Base-by-base conservation (phyloP, 441 rosid genomes). In the Cnidoscolus chayamansa region DNA sequence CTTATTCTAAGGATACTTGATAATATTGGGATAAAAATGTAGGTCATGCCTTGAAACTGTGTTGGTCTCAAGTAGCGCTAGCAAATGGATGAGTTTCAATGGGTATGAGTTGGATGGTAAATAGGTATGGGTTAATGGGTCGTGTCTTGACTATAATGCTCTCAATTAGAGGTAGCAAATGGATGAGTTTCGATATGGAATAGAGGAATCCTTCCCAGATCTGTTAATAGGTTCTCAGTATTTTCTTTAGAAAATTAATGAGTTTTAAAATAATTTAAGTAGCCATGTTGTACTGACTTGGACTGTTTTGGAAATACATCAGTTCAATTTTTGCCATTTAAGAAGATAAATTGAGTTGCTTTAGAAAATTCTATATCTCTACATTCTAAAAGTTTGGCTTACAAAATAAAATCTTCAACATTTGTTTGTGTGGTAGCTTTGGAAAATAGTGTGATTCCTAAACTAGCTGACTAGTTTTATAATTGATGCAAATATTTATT, bases 201-300 rank as follows among this genome's bases (percentile, higher is more conserved):
- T 11, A 32, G 59, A 9, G 57, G 16, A 53, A 50, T 0, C 13
- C 56, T 65, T 47, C 30, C 40, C 8, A 1, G 53, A 6, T 30
- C 19, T 3, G 7, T 16, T 51, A 66, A 30, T 40, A 40, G 45
- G n/a, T 50, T 63, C 54, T 12, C 4, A n/a, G 30, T 19, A 45
- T 19, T 53, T 25, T 37, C 19, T 13, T 35, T 35, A 2, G 40
- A 35, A 35, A 12, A 50, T 17, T 7, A 10, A 12, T 51, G 43
- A 25, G 30, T 16, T 54, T 37, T 20, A 17, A 68, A 64, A 37
- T 59, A 16, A 65, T 10, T 35, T 13, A 25, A 47, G 51, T 63
- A 35, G 53, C 65, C 65, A 31, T 5, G 67, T 11, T 60, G 32
- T 65, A 30, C 49, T 19, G 54, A 63, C n/a, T 76, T 63, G 12